Evolutionary conservation across 192 early-diverging fungal species (phyloP), one percentile per base, ranked within the genome.

Genomic region (Radiomyces spectabilis): DNA sequence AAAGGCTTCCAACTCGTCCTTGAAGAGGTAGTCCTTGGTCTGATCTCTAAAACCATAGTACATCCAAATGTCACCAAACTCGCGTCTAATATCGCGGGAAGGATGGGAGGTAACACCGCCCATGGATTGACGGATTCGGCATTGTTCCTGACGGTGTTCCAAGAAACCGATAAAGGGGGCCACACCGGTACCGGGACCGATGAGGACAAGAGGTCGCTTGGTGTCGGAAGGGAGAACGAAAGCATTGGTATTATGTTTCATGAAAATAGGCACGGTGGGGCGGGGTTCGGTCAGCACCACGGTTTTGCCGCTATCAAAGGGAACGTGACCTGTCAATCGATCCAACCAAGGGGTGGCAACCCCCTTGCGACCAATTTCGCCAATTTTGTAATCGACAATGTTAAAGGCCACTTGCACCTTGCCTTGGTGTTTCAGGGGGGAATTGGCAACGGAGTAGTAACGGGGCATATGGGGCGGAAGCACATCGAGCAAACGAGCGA

Each of bases 161-260:
- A 97, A 67, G 57, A 97, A 96, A 1, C 89, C 85, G 25, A 93
- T 72, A 40, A 97, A 94, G 0, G 96, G 94, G 6, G 94, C 87
- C n/a, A 99, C 80, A 16, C 96, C 96, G 0, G 96, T 96, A 32
- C 94, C 96, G 1, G 94, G 90, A 1, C 87, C 89, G 26, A 96
- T 81, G 83, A 97, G 80, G 18, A 97, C 71, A 5, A 97, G 66
- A 0, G 91, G 88, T 13, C 66, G 76, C 12, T 55, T 52, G 13
- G 73, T 69, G 31, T 80, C 72, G 7, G 53, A 47, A 21, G 88
- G 88, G 52, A 94, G 72, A 4, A 63, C 68, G 75, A 95, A 97
- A 4, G 58, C 74, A 39, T 75, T 76, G 38, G 67, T 45, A 34
- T 84, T 85, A 2, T 69, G 70, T 9, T 78, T 77, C 43, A 76